Evolutionary conservation across 768 basidiomycete species (phyloP).

Genomic region (Boletus coccyginus): DNA sequence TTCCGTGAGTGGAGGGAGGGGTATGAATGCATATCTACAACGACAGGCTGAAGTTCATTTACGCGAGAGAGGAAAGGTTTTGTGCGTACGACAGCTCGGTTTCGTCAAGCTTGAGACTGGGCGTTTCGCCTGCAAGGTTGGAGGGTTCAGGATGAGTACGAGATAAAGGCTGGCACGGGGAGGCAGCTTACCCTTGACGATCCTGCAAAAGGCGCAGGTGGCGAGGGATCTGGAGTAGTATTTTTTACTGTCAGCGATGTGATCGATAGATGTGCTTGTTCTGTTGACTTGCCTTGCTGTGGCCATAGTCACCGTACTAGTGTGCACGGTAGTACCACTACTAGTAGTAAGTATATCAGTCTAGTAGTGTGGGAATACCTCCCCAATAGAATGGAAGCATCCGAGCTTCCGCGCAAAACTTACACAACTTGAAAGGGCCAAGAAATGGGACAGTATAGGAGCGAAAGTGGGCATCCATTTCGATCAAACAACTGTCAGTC

Average conservation of each 20-base stretch:
- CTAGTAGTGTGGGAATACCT: too few species aligned
- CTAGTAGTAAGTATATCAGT: too few species aligned
- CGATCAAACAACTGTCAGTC: too few species aligned
- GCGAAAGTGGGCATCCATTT: too few species aligned
- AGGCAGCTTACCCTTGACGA: constrained; percentile 65
- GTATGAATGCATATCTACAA: constrained; percentile 78
- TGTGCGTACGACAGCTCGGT: constrained; percentile 63
- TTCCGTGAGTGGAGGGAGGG: constrained; percentile 81
- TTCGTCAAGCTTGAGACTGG: constrained; percentile 79
- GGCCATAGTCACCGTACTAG: background rate
- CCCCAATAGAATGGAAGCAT: too few species aligned
- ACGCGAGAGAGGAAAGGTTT: background rate
- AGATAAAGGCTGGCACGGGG: background rate
- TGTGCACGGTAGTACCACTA: too few species aligned
- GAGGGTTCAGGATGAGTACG: too few species aligned
- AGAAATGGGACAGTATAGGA: too few species aligned
- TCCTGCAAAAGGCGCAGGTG: constrained; percentile 88
- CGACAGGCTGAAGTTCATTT: background rate
- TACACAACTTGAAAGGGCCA: too few species aligned
- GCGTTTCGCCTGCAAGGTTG: constrained; percentile 69
- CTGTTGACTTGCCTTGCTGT: constrained; percentile 8
- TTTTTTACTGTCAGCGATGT: background rate
- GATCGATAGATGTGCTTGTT: background rate
- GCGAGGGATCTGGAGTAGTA: constrained; percentile 44
- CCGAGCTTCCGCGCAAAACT: too few species aligned